Conservation (phyloP, 1,284 basidiomycete species). For the Cryptococcus maquisensis region DNA sequence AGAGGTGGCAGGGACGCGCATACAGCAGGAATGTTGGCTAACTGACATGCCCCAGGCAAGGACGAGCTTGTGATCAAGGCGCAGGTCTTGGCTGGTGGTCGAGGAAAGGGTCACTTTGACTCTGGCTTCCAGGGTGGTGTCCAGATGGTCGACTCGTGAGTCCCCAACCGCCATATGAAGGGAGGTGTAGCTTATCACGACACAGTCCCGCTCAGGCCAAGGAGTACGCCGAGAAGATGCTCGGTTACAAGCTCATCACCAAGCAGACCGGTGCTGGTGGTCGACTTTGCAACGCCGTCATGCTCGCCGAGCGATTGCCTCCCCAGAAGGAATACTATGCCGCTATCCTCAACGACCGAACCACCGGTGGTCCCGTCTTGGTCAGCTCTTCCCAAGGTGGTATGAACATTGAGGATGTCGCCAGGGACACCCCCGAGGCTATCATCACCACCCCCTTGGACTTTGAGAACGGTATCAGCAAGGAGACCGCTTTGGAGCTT, state of each 20-base stretch:
- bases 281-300: conserved; percentile 93
- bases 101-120: conserved; percentile 97
- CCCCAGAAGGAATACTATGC: conserved; percentile 98
- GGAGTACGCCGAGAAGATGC: conserved; percentile 86
- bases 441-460: conserved; percentile 95
- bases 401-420: conserved; percentile 99
- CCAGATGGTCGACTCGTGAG: conserved; percentile 84
- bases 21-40: background rate
- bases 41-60: conserved; percentile 51
- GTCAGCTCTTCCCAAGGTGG: conserved; percentile 91
- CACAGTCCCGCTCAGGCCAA: conserved; percentile 80
- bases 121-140: conserved; percentile 97
- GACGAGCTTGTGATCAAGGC: conserved; percentile 85
- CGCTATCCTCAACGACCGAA: conserved; percentile 93
- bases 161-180: conserved; percentile 4
- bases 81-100: conserved; percentile 96
- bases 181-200: background rate
- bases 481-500: conserved; percentile 67
- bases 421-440: conserved; percentile 89
- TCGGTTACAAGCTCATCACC: conserved; percentile 93
- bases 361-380: conserved; percentile 81
- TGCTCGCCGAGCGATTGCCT: conserved; percentile 93
- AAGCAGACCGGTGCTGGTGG: conserved; percentile 96
- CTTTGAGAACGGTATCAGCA: conserved; percentile 76
- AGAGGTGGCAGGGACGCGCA: too few species aligned